phyloP scores from a whole-genome alignment of 768 basidiomycete genomes.

The Russula sp. region DNA sequence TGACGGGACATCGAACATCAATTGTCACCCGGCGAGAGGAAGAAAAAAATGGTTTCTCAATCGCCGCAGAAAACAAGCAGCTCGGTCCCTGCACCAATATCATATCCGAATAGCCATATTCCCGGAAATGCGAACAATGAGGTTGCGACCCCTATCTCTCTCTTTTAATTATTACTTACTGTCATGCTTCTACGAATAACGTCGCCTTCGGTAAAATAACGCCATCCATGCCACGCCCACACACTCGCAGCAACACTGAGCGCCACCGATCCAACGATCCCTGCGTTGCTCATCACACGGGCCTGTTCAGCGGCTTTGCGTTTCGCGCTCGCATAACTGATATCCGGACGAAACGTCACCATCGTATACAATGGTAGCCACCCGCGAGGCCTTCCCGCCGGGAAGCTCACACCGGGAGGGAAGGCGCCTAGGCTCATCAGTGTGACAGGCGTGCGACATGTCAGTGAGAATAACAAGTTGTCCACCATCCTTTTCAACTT shows the following conservation, averaged over 20 bases:
- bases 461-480: slow-evolving; percentile 60
- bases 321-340: slow-evolving; percentile 80
- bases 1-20: slow-evolving; percentile 4
- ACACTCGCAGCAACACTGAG: slow-evolving; percentile 7
- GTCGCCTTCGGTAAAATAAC: slow-evolving; percentile 21
- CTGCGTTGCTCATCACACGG: slow-evolving; percentile 45
- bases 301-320: slow-evolving; percentile 64
- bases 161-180: slow-evolving; percentile 11
- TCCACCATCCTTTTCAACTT: slow-evolving; percentile 75
- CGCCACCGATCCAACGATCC: slow-evolving; percentile 26
- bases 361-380: slow-evolving; percentile 96
- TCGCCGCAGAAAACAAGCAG: slow-evolving; percentile 18
- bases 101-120: slow-evolving; percentile 19
- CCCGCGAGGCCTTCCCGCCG: slow-evolving; percentile 47
- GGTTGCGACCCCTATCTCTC: slow-evolving; percentile 19
- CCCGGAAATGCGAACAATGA: slow-evolving; percentile 16
- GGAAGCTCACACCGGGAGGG: slow-evolving; percentile 25
- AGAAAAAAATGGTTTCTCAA: slow-evolving; percentile 12
- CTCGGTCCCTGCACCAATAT: slow-evolving; percentile 13
- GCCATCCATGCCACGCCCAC: slow-evolving; percentile 19
- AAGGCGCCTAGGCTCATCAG: slow-evolving; percentile 39
- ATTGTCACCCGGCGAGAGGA: slow-evolving; percentile 5
- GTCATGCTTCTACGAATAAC: slow-evolving; percentile 14
- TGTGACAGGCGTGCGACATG: slow-evolving; percentile 40
- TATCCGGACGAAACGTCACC: slow-evolving; percentile 96